Evolutionary conservation across 2,329 filamentous ascomycete genomes (phyloP).

Genomic region (Phialocephala subalpina): DNA sequence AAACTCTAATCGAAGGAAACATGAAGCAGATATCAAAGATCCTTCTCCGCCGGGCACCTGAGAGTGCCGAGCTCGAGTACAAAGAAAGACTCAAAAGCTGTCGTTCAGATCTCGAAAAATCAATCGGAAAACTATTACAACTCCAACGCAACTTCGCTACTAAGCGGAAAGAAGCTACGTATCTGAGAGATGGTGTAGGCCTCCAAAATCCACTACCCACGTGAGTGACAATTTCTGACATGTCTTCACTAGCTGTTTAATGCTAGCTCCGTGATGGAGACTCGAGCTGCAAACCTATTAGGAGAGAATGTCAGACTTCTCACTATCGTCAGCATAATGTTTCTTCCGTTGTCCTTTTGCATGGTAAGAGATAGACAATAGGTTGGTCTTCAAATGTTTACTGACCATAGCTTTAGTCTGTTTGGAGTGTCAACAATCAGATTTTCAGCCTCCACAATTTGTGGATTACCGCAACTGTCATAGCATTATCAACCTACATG

Average conservation of each 20-base stretch:
- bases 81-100: too few relatives aligned
- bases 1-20: conserved; percentile 33
- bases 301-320: conserved; percentile 48
- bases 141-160: too few relatives aligned
- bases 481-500: background rate
- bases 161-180: conserved; percentile 6
- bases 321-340: conserved; percentile 51
- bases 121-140: background rate
- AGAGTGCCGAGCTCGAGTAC: too few relatives aligned
- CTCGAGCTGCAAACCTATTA: conserved; percentile 41
- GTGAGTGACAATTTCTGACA: too few relatives aligned
- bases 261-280: conserved; percentile 42
- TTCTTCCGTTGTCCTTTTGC: conserved; percentile 47
- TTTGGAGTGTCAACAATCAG: background rate
- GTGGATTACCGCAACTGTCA: background rate
- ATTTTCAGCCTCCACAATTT: background rate
- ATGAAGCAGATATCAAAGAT: conserved; percentile 19
- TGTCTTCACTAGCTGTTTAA: conserved; percentile 43
- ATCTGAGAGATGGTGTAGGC: conserved; percentile 27
- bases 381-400: too few relatives aligned
- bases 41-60: too few relatives aligned
- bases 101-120: background rate
- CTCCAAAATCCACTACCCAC: background rate
- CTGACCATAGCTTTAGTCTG: background rate
- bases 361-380: conserved; percentile 24